phyloP scores from a whole-genome alignment of 768 basidiomycete genomes.

The Boletus tomentosulus region DNA sequence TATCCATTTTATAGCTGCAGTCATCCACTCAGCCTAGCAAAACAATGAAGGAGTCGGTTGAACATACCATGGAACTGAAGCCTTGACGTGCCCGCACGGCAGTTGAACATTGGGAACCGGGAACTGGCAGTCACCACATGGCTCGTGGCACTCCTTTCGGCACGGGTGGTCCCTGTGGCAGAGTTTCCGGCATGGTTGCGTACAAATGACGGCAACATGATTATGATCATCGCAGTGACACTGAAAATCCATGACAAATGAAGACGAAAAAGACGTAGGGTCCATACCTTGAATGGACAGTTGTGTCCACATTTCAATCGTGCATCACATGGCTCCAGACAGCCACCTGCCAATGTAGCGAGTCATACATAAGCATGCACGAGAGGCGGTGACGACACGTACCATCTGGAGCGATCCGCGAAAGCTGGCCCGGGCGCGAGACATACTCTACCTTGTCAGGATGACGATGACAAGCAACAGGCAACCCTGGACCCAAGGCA shows the following conservation, averaged over 20 bases:
- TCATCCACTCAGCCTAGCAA: neutral
- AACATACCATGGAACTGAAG: conserved; percentile 48
- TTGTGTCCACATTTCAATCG: conserved; percentile 58
- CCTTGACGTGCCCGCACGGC: conserved; percentile 53
- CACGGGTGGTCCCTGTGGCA: conserved; percentile 61
- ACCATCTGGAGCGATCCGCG: conserved; percentile 55
- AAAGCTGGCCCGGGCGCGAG: conserved; percentile 49
- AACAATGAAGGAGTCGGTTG: neutral
- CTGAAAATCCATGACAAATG: conserved; percentile 24
- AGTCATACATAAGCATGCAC: too few species aligned
- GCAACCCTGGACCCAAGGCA: conserved; percentile 48
- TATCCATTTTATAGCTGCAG: conserved; percentile 43
- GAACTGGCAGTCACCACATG: conserved; percentile 54
- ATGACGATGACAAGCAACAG: conserved; percentile 56
- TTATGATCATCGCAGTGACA: conserved; percentile 60
- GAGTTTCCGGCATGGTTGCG: conserved; percentile 45
- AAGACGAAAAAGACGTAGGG: neutral
- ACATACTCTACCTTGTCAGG: conserved; percentile 39
- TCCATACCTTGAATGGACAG: conserved; percentile 55
- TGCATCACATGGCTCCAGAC: conserved; percentile 51
- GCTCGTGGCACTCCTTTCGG: conserved; percentile 41
- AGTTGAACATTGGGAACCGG: conserved; percentile 42
- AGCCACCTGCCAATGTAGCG: conserved; percentile 45
- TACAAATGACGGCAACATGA: conserved; percentile 47
- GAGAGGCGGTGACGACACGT: conserved; percentile 1